Base-by-base conservation (phyloP, 192 early-diverging fungal species). In the Backusella luteola region DNA sequence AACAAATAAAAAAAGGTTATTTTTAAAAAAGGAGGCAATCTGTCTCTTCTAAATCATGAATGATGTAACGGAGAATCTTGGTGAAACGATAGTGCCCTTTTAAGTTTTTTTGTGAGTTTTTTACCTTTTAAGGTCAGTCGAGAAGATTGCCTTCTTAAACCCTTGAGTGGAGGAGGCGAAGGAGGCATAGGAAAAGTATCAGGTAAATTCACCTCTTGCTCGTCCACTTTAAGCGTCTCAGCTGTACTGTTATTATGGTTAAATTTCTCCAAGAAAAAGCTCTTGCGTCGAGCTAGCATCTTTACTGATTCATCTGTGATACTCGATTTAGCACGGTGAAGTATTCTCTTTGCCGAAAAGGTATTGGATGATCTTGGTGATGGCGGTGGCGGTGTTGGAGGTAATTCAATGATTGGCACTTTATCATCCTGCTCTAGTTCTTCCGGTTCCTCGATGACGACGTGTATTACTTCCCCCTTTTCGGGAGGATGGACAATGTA, bases 141-240 rank as follows among this genome's bases (percentile, higher is more conserved):
- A n/a, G 68, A 69, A 39, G 68, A 69, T 23, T 69, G 68, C 26
- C 68, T 69, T 69, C 68, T 69, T 69, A 69, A 38, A 69, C 68
- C 36, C 38, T 69, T 69, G 38, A 69, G 56, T 9, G 21, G 56
- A 26, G 56, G 56, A 14, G 26, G 26, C 4, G 56, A n/a, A 29
- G 56, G 21, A 29, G 56, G 56, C 3, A 63, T 29, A 12, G 9
- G 56, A 63, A 63, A 63, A 29, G 23, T 63, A 29, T 63, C 21
- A 11, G 68, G 38, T 5, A 34, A 36, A 0, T 36, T 3, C 7
- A n/a, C 36, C 21, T 35, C n/a, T 69, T 17, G 1, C 14, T 35
- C 21, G 0, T 49, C 46, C 1, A 49, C 19, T 49, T 49, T 49
- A n/a, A 49, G 46, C 7, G 68, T 39, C 38, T 35, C 21, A 21